Base-by-base conservation (phyloP, 1,284 basidiomycete genomes). In the Papiliotrema terrestris region DNA sequence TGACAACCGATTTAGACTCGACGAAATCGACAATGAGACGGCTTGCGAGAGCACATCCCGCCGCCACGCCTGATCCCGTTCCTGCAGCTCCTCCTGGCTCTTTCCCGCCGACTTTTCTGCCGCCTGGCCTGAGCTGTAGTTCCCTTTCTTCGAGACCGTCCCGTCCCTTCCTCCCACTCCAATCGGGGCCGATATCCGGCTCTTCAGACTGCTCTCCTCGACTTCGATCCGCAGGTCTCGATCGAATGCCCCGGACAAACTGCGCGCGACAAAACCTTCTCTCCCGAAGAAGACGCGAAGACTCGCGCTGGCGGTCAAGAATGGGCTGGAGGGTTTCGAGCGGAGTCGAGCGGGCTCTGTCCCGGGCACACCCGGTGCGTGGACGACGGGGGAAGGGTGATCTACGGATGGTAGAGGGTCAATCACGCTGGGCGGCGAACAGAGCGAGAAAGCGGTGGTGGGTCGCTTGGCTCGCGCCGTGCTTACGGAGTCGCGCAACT, bases 351-450 rank as follows among this genome's bases (percentile, higher is more conserved):
- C 22, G 17, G 35, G 38, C n/a, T 51, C 49, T n/a, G 45, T 49
- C 19, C 23, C 22, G 17, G 51, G 45, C 15, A 13, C 17, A 11
- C 29, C 29, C 6, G 29, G 6, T 6, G 29, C 11, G 29, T 32
- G 29, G 5, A 11, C 29, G 5, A 11, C 29, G 29, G 29, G 29
- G 6, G 29, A 32, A 11, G 29, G 29, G 29, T 32, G 29, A 23
- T 38, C 13, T 15, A 37, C 26, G 2, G 46, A 52, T 4, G 54
- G 56, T 6, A 67, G 51, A 3, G 66, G 63, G 13, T 68, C 67
- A 29, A 68, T 61, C 2, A 65, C 65, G 32, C 58, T 55, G 3
- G 61, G 43, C 15, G 67, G 63, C 2, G 61, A 65, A 44, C 67
- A 68, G 2, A 68, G 39, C 14, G 57, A 54, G 51, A 65, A 59